Percentiles rank a stretch among this genome's conserved stretches.
Conservation (phyloP, 805 yeast species). For the Sporopachydermia lactativora region DNA sequence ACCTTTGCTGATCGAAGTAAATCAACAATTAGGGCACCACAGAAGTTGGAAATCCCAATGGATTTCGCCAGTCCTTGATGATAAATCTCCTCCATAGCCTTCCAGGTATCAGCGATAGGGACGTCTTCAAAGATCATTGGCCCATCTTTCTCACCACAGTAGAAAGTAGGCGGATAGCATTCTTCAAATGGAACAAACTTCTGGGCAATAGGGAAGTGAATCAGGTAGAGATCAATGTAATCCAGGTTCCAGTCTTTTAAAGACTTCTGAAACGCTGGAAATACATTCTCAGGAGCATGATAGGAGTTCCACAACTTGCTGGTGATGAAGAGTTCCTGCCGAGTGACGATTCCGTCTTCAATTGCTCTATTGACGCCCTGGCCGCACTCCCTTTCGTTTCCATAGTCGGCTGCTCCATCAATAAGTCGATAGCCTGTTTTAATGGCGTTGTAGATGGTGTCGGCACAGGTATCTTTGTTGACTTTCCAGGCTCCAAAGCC, state of each 20-base stretch:
- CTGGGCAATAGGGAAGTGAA: constrained; percentile 84
- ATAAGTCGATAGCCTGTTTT: constrained; percentile 69
- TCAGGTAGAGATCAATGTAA: constrained; percentile 67
- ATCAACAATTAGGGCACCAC: constrained; percentile 49
- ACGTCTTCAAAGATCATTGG: constrained; percentile 41
- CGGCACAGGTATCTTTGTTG: constrained; percentile 47
- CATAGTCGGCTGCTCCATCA: constrained; percentile 63
- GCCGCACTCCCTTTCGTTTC: constrained; percentile 58
- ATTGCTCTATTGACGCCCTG: constrained; percentile 51
- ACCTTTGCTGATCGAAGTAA: constrained; percentile 53
- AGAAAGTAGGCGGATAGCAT: constrained; percentile 67
- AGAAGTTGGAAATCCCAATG: constrained; percentile 75
- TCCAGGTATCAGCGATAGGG: constrained; percentile 64
- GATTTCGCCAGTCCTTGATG: constrained; percentile 53
- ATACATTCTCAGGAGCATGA: constrained; percentile 69
- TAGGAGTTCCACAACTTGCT: constrained; percentile 81
- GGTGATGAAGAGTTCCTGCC: constrained; percentile 66
- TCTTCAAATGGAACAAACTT: constrained; percentile 68
- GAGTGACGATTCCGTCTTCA: constrained; percentile 52
- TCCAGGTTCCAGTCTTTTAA: constrained; percentile 59
- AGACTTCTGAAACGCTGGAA: constrained; percentile 46
- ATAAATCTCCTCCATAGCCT: constrained; percentile 57
- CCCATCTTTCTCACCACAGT: constrained; percentile 31
- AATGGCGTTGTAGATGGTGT: constrained; percentile 71
- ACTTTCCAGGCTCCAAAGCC: constrained; percentile 84